Base-by-base conservation (phyloP, 768 basidiomycete species). In the Piloderma croceum region DNA sequence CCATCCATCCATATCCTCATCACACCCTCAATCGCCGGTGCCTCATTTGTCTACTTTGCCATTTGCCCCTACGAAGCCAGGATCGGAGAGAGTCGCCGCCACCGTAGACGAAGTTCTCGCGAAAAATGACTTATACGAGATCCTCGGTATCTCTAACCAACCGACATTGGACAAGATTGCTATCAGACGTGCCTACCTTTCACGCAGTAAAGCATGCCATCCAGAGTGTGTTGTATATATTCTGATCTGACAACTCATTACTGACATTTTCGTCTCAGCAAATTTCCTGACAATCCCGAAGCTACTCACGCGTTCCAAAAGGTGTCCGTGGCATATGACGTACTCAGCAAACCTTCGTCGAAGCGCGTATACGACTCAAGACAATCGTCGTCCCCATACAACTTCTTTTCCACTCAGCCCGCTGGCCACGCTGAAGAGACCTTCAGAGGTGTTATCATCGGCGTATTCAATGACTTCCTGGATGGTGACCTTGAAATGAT, bases 401-500 rank as follows among this genome's bases (percentile, higher is more conserved):
- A 82, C 52, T 70, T 77, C 33, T 79, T 80, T 50, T 61, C 72
- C 20, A 56, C 79, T 6, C 67, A 67, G 25, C 68, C 79, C 17
- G 61, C 67, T 23, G 67, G 68, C 24, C 67, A 79, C 42, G 83
- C 84, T 1, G 85, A 92, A 44, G 84, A 91, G 51, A 91, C 90
- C 2, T 76, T 92, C 41, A 70, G 79, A 36, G 73, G 77, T 39
- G 87, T 90, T 13, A 64, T 91, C 24, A 56, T 86, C 23, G 76
- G 79, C 20, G 79, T 89, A 9, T 77, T 90, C 56, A 80, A 77
- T 44, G 90, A 92, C 52, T 86, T 90, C 48, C 60, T 91, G 33
- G 84, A 90, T 40, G 90, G 89, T 5, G 89, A 91, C 60, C 65
- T 91, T n/a, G 86, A 90, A 56, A 77, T 89, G 57, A 81, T 90